Percentiles rank a stretch among this genome's conserved stretches.
phyloP scores from a whole-genome alignment of 2,329 filamentous ascomycete species.

The Trichothecium sympodiale region DNA sequence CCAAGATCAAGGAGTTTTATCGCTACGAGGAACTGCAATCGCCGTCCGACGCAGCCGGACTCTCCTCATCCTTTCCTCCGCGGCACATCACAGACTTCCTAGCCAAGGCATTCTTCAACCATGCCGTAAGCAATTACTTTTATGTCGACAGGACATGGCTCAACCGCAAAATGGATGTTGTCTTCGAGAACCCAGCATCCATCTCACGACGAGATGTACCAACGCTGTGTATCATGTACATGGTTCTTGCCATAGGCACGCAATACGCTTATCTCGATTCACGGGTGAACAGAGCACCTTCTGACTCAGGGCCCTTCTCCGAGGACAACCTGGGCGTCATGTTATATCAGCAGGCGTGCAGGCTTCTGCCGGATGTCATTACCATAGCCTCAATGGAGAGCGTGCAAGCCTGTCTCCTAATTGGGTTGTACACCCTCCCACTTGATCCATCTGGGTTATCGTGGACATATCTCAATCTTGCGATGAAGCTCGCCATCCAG shows the following conservation, averaged over 20 bases:
- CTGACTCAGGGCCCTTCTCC: slow-evolving; percentile 19
- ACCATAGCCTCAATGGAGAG: slow-evolving; percentile 44
- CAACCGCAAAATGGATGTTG: slow-evolving; percentile 23
- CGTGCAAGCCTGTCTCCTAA: slow-evolving; percentile 44
- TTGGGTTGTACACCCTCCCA: slow-evolving; percentile 43
- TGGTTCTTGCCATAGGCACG: slow-evolving; percentile 37
- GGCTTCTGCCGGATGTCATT: slow-evolving; percentile 44
- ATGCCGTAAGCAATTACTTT: slow-evolving; percentile 37
- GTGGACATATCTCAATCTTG: slow-evolving; percentile 45
- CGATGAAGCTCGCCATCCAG: slow-evolving; percentile 45
- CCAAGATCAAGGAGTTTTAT: slow-evolving; percentile 29
- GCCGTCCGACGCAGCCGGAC: slow-evolving; percentile 14
- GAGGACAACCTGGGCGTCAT: slow-evolving; percentile 43
- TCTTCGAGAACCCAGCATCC: slow-evolving; percentile 26
- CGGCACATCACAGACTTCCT: slow-evolving; percentile 35
- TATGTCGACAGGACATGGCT: slow-evolving; percentile 34
- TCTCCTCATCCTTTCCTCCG: slow-evolving; percentile 24
- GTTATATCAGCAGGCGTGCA: slow-evolving; percentile 45
- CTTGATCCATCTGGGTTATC: slow-evolving; percentile 44
- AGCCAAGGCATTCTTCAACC: slow-evolving; percentile 33
- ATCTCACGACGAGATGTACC: slow-evolving; percentile 28
- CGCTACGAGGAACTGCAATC: slow-evolving; percentile 34
- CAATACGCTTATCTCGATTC: slow-evolving; percentile 37
- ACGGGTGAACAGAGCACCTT: slow-evolving; percentile 2
- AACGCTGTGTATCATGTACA: slow-evolving; percentile 32